These are phyloP conservation scores for Geotrichum siamense DNA, from an alignment of 1,139 yeast genomes.

Conservation along the genomic window DNA sequence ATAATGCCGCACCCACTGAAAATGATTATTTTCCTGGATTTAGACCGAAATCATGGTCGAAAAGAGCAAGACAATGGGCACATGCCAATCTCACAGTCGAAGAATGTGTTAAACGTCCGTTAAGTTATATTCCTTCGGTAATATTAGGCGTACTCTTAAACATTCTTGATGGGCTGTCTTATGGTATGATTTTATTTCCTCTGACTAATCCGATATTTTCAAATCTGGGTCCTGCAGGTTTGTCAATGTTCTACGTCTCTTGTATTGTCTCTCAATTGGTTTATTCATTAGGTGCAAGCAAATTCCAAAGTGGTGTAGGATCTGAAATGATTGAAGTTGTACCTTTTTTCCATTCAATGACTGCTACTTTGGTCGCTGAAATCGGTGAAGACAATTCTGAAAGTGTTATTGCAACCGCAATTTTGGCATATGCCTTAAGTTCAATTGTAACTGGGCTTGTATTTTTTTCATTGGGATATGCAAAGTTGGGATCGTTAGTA, in stretches of 20 bases:
- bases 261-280: slow-evolving; percentile 82
- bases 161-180: slow-evolving; percentile 85
- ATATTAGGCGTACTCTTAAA: slow-evolving; percentile 69
- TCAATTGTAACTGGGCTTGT: slow-evolving; percentile 81
- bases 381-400: slow-evolving; percentile 50
- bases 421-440: slow-evolving; percentile 75
- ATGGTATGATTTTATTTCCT: slow-evolving; percentile 97
- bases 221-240: slow-evolving; percentile 75
- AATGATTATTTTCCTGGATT: slow-evolving; percentile 11
- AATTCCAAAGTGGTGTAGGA: slow-evolving; percentile 84
- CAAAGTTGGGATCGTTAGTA: slow-evolving; percentile 73
- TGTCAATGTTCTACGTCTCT: slow-evolving; percentile 89
- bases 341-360: slow-evolving; percentile 96
- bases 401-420: slow-evolving; percentile 75
- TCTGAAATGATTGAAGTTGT: slow-evolving; percentile 98
- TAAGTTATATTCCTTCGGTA: slow-evolving; percentile 36
- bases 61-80: slow-evolving; percentile 15
- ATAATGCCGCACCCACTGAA: slow-evolving; percentile 3
- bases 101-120: slow-evolving; percentile 33
- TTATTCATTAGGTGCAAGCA: slow-evolving; percentile 84
- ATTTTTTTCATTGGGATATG: slow-evolving; percentile 68
- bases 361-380: slow-evolving; percentile 54
- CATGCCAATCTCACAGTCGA: slow-evolving; percentile 12
- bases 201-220: slow-evolving; percentile 72
- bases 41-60: slow-evolving; percentile 14